Conservation (phyloP, 306 rosid genomes). For the cucumber (Cucumis sativus) region DNA sequence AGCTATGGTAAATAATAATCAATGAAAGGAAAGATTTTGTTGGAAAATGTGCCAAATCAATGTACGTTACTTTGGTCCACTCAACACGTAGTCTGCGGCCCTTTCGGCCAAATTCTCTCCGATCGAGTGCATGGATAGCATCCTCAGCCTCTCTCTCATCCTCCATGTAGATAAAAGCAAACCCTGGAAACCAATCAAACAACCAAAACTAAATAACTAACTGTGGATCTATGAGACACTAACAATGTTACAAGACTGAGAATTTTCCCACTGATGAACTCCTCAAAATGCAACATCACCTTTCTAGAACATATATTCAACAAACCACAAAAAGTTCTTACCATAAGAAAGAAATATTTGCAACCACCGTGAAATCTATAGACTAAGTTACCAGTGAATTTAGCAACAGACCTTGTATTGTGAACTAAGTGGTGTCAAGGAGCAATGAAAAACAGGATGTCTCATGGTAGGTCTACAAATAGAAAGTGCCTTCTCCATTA, state of each 20-base stretch:
- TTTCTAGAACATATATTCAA: slow-evolving; percentile 22
- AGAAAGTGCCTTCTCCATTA: slow-evolving; percentile 73
- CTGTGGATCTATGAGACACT: neutral
- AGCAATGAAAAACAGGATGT: slow-evolving; percentile 88
- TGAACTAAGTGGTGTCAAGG: slow-evolving; percentile 87
- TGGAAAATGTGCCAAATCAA: neutral
- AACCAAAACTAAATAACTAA: slow-evolving; percentile 7
- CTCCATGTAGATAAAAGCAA: slow-evolving; percentile 96
- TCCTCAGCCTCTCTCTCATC: slow-evolving; percentile 96
- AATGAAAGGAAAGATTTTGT: neutral
- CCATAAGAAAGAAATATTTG: slow-evolving; percentile 28
- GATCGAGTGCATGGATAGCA: slow-evolving; percentile 79
- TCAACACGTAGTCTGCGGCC: slow-evolving; percentile 97
- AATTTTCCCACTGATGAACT: slow-evolving; percentile 21
- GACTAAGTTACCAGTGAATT: slow-evolving; percentile 80
- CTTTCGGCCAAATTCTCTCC: slow-evolving; percentile 78
- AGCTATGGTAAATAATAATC: neutral
- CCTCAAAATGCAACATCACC: slow-evolving; percentile 21
- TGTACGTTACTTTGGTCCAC: slow-evolving; percentile 73
- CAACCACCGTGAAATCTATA: slow-evolving; percentile 49
- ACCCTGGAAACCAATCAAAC: slow-evolving; percentile 38
- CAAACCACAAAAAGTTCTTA: slow-evolving; percentile 36
- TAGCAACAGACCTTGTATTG: slow-evolving; percentile 90
- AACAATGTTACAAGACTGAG: neutral
- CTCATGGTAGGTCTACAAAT: slow-evolving; percentile 79